Evolutionary conservation across 208 protist species (phyloP).

Genomic region (Polymyxa betae): DNA sequence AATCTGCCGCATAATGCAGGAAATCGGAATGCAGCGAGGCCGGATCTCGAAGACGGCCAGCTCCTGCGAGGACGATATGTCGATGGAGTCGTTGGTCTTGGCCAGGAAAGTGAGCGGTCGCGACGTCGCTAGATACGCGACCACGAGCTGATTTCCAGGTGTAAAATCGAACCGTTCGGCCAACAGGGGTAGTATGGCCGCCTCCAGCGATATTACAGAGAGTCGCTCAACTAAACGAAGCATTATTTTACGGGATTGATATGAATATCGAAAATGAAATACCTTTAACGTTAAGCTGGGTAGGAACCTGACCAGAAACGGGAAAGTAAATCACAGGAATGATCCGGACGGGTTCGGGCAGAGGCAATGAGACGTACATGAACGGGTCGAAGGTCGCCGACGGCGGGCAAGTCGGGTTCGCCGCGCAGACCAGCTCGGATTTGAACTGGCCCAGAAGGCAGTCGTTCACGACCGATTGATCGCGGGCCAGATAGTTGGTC

Average conservation of each 20-base stretch:
- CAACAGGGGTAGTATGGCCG: not conserved
- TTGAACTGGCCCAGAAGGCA: slow-evolving; percentile 58
- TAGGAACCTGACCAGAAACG: not conserved
- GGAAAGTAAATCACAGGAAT: not conserved
- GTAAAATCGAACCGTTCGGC: not conserved
- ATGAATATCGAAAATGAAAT: no score
- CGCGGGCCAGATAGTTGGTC: slow-evolving; percentile 59
- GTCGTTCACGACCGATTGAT: slow-evolving; percentile 63
- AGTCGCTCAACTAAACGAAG: no score
- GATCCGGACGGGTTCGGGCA: not conserved
- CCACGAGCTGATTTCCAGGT: not conserved
- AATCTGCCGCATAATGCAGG: slow-evolving; percentile 35
- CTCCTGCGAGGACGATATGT: not conserved
- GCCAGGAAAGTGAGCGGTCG: not conserved
- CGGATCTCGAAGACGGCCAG: slow-evolving; percentile 9
- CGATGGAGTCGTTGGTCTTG: not conserved
- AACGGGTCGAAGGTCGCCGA: slow-evolving; percentile 58
- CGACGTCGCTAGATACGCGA: not conserved
- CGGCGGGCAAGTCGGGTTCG: slow-evolving; percentile 34
- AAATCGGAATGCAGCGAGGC: not conserved
- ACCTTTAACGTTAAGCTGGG: not conserved
- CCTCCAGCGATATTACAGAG: no score
- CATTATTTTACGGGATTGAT: no score
- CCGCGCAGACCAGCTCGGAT: slow-evolving; percentile 58
- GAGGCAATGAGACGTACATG: slow-evolving; percentile 37